Evolutionary conservation across 2,329 filamentous ascomycete species (phyloP), one percentile per base, ranked within the genome.

Genomic region (Fusarium buharicum): DNA sequence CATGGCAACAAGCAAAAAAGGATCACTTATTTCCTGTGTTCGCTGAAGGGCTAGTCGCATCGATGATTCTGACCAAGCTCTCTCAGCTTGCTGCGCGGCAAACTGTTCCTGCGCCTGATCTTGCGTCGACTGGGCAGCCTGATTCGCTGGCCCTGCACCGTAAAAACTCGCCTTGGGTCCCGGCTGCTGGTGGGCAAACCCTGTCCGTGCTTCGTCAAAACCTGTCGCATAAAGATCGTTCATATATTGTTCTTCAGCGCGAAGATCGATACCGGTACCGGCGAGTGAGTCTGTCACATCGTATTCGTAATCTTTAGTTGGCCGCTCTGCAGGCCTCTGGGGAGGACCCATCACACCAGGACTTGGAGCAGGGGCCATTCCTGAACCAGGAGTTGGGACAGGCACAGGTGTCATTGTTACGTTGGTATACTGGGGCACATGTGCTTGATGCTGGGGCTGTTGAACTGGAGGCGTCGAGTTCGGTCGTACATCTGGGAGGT

Each of bases 251-350:
- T 96, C 92, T 75, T 97, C 93, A 64, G 92, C 92, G 55, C 90
- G 88, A 41, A 97, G 77, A 78, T 97, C 91, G 62, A 97, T 92
- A 45, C 92, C 93, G 14, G 92, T 94, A 16, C 90, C 91, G 16
- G 89, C 89, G 50, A 97, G 77, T 46, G 93, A 90, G 77, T 97
- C 93, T 64, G 90, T 91, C 40, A 93, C 84, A 70, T 96, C 92
- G 68, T 93, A 87, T 54, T 85, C 79, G 52, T 82, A 81, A 50
- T 84, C 82, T 64, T 87, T 92, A 12, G 84, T 82, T 38, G 86
- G 84, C 64, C 82, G 81, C 54, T 90, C 89, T 16, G 81, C 81
- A 55, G 81, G 86, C 70, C 84, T 86, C 69, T 83, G 87, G 69
- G 84, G 86, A 59, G 79, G 86, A 0, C 82, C 84, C 84, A 86